phyloP scores from a whole-genome alignment of 2,329 filamentous ascomycete species.

The Hymenoscyphus fructigenus region DNA sequence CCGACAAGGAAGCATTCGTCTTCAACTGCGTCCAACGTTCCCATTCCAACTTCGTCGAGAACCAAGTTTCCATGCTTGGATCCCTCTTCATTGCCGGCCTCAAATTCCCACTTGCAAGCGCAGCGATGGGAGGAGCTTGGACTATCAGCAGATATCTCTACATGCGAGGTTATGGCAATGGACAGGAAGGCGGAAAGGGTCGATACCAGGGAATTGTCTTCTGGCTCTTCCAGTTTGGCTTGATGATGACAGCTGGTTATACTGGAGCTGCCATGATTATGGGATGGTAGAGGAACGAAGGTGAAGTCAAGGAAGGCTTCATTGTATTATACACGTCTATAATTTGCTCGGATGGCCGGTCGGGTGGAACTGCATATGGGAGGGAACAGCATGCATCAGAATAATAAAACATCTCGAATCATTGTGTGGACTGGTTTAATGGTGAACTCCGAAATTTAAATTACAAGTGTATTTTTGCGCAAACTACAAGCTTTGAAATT shows the following conservation, averaged over 20 bases:
- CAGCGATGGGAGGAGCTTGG: slow-evolving; percentile 53
- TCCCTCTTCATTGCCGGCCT: slow-evolving; percentile 57
- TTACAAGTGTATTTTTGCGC: too few relatives aligned
- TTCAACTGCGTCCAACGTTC: slow-evolving; percentile 68
- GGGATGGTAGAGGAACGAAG: slow-evolving; percentile 22
- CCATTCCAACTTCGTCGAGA: slow-evolving; percentile 65
- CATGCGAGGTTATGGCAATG: slow-evolving; percentile 47
- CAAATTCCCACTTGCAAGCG: slow-evolving; percentile 50
- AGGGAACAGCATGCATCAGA: too few relatives aligned
- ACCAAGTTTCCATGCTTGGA: slow-evolving; percentile 52
- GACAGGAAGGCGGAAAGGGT: slow-evolving; percentile 28
- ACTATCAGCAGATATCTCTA: slow-evolving; percentile 53
- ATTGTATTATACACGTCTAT: too few relatives aligned
- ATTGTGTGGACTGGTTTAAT: too few relatives aligned
- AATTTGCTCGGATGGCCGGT: too few relatives aligned
- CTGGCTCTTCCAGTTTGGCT: slow-evolving; percentile 28
- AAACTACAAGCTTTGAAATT: too few relatives aligned
- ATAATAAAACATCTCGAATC: too few relatives aligned
- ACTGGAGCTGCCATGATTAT: slow-evolving; percentile 29
- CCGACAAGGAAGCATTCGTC: slow-evolving; percentile 36
- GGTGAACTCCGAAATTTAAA: too few relatives aligned
- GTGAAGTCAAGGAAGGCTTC: background rate
- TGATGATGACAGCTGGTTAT: slow-evolving; percentile 30
- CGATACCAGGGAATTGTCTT: slow-evolving; percentile 29
- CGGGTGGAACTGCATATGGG: too few relatives aligned